These are phyloP conservation scores for Lecanicillium sp. DNA, from an alignment of 2,329 filamentous ascomycete species.

Conservation along the genomic window DNA sequence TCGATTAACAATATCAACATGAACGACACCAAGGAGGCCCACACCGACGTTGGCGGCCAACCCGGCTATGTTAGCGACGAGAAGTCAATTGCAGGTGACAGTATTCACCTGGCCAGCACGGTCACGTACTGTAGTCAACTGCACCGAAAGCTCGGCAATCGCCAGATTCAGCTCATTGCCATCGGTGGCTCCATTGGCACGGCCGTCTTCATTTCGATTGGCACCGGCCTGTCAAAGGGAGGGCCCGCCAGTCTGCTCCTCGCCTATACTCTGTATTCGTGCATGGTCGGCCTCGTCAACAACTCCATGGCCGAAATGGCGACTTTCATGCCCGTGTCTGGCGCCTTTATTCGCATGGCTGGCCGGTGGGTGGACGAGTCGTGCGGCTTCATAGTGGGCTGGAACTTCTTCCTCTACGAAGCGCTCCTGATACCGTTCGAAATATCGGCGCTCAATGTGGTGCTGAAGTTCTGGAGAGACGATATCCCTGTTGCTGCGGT, in stretches of 20 bases:
- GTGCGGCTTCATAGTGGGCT: constrained; percentile 44
- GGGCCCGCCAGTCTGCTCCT: constrained; percentile 46
- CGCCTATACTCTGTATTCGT: constrained; percentile 48
- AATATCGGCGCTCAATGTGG: constrained; percentile 33
- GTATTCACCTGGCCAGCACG: too few relatives aligned
- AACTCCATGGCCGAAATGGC: constrained; percentile 60
- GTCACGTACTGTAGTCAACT: too few relatives aligned
- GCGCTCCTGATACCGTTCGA: constrained; percentile 34
- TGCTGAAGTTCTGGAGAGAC: constrained; percentile 32
- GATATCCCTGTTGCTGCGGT: constrained; percentile 56
- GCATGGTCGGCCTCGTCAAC: constrained; percentile 52
- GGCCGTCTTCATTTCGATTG: constrained; percentile 54
- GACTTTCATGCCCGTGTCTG: constrained; percentile 52
- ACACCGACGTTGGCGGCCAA: too few relatives aligned
- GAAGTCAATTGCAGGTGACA: too few relatives aligned
- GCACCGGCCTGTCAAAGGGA: constrained; percentile 37
- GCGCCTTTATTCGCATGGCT: constrained; percentile 56
- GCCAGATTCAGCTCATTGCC: constrained; percentile 50
- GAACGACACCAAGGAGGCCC: too few relatives aligned
- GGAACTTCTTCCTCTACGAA: constrained; percentile 37
- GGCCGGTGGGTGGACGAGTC: constrained; percentile 60
- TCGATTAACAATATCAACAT: too few relatives aligned
- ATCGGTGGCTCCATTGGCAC: too few relatives aligned
- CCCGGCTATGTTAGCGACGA: too few relatives aligned
- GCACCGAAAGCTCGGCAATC: constrained; percentile 42